Conservation (phyloP, 2,329 filamentous ascomycete genomes). For the Fusarium torreyae region DNA sequence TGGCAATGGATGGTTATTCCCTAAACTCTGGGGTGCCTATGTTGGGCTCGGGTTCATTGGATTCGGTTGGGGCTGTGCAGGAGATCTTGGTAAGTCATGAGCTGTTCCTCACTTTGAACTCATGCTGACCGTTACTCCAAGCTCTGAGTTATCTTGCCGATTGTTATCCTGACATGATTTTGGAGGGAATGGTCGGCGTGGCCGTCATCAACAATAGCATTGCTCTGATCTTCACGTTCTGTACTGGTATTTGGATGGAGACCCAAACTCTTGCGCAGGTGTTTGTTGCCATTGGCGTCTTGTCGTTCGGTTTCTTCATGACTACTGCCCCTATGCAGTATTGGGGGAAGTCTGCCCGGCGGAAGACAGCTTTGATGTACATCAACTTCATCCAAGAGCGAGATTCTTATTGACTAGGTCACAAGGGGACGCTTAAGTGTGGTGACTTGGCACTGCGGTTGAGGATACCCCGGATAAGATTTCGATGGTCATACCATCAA, state of each 20-base stretch:
- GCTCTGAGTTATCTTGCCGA: slow-evolving; percentile 1
- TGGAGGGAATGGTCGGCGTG: slow-evolving; percentile 5
- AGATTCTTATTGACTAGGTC: too few species aligned
- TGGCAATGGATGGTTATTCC: not conserved
- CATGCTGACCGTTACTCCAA: not conserved
- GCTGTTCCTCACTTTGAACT: not conserved
- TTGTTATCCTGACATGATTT: not conserved
- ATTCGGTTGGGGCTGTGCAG: slow-evolving; percentile 1
- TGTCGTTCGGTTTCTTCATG: not conserved
- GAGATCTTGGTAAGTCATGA: not conserved
- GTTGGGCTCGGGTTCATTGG: not conserved
- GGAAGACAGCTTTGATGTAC: not conserved
- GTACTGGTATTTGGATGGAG: not conserved
- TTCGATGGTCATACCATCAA: too few species aligned
- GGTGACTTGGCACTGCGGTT: too few species aligned
- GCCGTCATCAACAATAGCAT: slow-evolving; percentile 1
- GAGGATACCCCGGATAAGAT: too few species aligned
- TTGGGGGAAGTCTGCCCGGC: slow-evolving; percentile 1
- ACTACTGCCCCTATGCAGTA: not conserved
- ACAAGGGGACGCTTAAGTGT: too few species aligned
- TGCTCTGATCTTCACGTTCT: not conserved
- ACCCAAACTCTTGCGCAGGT: not conserved
- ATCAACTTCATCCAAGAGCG: too few species aligned
- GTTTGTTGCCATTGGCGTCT: not conserved
- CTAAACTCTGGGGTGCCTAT: not conserved